phyloP scores from a whole-genome alignment of 2,329 filamentous ascomycete genomes.

The Beauveria sp. region DNA sequence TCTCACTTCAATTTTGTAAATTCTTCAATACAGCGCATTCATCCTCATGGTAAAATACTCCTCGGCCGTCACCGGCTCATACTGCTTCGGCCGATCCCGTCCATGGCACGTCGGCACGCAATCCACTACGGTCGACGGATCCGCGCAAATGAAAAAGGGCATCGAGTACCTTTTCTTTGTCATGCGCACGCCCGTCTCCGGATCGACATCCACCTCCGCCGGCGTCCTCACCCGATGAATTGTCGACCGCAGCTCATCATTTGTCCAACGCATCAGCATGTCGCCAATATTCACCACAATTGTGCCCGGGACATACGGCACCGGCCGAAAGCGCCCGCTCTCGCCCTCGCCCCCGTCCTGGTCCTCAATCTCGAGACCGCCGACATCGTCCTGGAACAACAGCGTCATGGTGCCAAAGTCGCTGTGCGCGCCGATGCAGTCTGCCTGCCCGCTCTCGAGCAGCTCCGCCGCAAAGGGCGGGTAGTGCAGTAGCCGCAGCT shows the following conservation, averaged over 20 bases:
- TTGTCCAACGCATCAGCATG: slow-evolving; percentile 32
- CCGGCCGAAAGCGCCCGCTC: slow-evolving; percentile 19
- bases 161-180: slow-evolving; percentile 49
- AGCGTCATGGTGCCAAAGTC: slow-evolving; percentile 28
- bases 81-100: slow-evolving; percentile 37
- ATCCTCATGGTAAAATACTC: slow-evolving; percentile 23
- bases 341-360: no score
- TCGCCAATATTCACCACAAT: slow-evolving; percentile 33
- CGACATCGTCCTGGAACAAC: slow-evolving; percentile 21
- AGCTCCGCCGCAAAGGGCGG: slow-evolving; percentile 24
- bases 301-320: slow-evolving; percentile 23
- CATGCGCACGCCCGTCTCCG: slow-evolving; percentile 27
- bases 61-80: slow-evolving; percentile 32
- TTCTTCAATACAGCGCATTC: slow-evolving; percentile 2
- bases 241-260: slow-evolving; percentile 26
- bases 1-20: neutral
- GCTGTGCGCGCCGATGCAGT: slow-evolving; percentile 24
- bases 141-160: slow-evolving; percentile 49
- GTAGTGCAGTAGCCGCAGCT: slow-evolving; percentile 53
- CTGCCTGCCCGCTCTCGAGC: slow-evolving; percentile 20
- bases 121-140: slow-evolving; percentile 41
- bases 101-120: slow-evolving; percentile 40
- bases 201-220: slow-evolving; percentile 7
- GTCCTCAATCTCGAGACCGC: slow-evolving; percentile 40
- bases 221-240: slow-evolving; percentile 37